A percentile compares a stretch with the other conserved stretches of the same genome.
Conservation (phyloP, 441 rosid genomes). For the Breynia disticha region DNA sequence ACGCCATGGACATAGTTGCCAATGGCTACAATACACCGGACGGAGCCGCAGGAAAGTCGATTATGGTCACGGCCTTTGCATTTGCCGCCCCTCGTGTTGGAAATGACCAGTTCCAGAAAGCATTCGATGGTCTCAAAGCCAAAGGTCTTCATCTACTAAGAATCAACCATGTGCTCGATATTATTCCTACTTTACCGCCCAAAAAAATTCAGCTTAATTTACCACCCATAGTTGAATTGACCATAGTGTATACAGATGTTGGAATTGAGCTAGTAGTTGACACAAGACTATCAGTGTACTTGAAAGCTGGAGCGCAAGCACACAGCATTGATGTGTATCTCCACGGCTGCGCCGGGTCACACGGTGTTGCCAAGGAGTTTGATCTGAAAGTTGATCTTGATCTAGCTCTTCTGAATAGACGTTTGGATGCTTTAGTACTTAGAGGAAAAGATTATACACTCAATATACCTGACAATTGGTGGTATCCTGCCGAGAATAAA, state of each 20-base stretch:
- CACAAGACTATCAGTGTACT: slow-evolving; percentile 18
- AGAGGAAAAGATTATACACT: background rate
- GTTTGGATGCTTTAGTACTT: slow-evolving; percentile 1
- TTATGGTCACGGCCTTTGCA: slow-evolving; percentile 27
- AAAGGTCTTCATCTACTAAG: slow-evolving; percentile 31
- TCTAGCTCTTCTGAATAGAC: slow-evolving; percentile 6
- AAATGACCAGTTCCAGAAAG: slow-evolving; percentile 13
- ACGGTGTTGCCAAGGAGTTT: slow-evolving; percentile 28
- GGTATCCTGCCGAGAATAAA: background rate
- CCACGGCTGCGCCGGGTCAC: slow-evolving; percentile 52
- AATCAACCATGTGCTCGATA: slow-evolving; percentile 32
- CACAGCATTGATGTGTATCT: slow-evolving; percentile 45
- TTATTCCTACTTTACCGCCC: slow-evolving; percentile 29
- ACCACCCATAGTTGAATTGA: too few relatives aligned
- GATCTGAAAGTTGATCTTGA: slow-evolving; percentile 28
- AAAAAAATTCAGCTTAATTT: too few relatives aligned
- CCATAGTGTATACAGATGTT: slow-evolving; percentile 21
- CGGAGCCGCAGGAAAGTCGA: slow-evolving; percentile 1
- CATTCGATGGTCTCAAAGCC: slow-evolving; percentile 10
- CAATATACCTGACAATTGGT: background rate
- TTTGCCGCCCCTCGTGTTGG: slow-evolving; percentile 33
- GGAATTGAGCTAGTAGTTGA: slow-evolving; percentile 39
- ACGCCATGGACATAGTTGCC: slow-evolving; percentile 33
- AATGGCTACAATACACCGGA: slow-evolving; percentile 29
- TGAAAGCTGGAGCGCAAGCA: slow-evolving; percentile 28